Conservation (phyloP, 2,329 filamentous ascomycete genomes). For the Monilinia vaccinii-corymbosi region DNA sequence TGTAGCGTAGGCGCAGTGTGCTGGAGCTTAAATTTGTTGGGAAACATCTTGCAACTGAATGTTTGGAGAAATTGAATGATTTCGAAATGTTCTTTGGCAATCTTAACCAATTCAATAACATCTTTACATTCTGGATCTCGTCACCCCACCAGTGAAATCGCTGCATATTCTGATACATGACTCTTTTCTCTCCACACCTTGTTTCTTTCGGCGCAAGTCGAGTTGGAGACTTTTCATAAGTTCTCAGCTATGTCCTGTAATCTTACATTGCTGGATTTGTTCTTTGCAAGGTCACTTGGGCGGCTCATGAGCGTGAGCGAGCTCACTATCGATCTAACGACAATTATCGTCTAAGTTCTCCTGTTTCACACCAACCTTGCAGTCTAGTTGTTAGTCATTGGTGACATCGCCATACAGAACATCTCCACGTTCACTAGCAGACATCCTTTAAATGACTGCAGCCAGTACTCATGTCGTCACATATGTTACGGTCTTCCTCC, state of each 20-base stretch:
- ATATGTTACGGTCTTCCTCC: not conserved
- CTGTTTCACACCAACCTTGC: not conserved
- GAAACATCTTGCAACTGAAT: not conserved
- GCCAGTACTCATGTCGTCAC: not conserved
- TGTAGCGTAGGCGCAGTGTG: too few relatives aligned
- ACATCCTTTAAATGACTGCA: not conserved
- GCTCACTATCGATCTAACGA: not conserved
- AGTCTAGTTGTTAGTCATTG: not conserved
- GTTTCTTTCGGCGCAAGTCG: not conserved
- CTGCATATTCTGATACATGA: not conserved
- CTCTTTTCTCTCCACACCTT: not conserved
- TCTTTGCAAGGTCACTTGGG: not conserved
- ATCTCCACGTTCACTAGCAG: not conserved
- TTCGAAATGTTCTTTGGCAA: not conserved
- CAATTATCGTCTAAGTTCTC: not conserved
- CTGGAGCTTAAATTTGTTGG: not conserved
- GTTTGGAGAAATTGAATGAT: not conserved
- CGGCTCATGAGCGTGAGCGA: not conserved
- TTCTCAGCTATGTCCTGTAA: not conserved
- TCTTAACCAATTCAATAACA: not conserved
- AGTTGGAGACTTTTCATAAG: not conserved
- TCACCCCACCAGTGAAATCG: not conserved
- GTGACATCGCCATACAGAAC: too few relatives aligned
- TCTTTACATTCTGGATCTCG: not conserved
- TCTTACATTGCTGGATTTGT: not conserved